Conservation (phyloP, 768 basidiomycete species). For the Trametes punicea region DNA sequence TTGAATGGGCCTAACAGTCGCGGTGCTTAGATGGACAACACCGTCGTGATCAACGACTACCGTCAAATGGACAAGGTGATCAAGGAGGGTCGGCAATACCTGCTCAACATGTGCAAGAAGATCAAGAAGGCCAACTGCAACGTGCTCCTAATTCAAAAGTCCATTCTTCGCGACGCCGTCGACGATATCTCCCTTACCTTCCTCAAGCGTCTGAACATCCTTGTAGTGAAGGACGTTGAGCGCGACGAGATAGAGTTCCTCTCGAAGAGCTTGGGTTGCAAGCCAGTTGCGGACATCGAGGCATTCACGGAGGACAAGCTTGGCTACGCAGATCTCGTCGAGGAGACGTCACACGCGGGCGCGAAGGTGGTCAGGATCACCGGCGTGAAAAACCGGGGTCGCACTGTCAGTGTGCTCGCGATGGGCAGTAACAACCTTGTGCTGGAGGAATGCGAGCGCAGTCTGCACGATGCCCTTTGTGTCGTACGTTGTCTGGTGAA, state of each 20-base stretch:
- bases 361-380: slow-evolving; percentile 93
- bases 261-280: slow-evolving; percentile 90
- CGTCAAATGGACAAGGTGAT: slow-evolving; percentile 99
- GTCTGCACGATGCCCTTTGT: slow-evolving; percentile 97
- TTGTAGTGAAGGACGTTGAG: slow-evolving; percentile 96
- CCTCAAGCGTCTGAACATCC: slow-evolving; percentile 93
- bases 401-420: slow-evolving; percentile 93
- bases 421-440: slow-evolving; percentile 92
- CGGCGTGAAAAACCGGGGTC: slow-evolving; percentile 90
- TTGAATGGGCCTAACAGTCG: background rate
- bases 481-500: slow-evolving; percentile 98
- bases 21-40: slow-evolving; percentile 92
- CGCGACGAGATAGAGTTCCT: slow-evolving; percentile 99
- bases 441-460: slow-evolving; percentile 94
- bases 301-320: slow-evolving; percentile 98
- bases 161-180: slow-evolving; percentile 98
- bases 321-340: slow-evolving; percentile 92
- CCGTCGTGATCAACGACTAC: slow-evolving; percentile 98
- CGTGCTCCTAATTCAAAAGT: slow-evolving; percentile 98
- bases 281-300: slow-evolving; percentile 96
- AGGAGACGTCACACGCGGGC: slow-evolving; percentile 78
- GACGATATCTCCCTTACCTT: slow-evolving; percentile 97
- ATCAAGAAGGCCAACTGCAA: slow-evolving; percentile 99
- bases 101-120: slow-evolving; percentile 97
- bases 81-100: slow-evolving; percentile 97